phyloP scores from a whole-genome alignment of 306 rosid genomes.

The Corylus avellana region DNA sequence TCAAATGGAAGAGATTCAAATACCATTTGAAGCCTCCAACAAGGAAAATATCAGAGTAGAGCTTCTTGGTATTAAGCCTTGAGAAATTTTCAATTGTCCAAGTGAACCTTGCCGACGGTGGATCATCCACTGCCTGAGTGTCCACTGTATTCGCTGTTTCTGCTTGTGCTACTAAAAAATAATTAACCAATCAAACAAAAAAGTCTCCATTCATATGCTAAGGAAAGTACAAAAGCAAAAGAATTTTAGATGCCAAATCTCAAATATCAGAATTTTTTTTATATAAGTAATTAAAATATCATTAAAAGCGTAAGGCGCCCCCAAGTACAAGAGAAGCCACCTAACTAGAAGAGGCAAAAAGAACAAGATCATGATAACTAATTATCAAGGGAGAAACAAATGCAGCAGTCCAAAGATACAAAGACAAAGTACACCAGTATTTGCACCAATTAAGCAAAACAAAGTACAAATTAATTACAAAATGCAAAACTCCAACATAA shows the following conservation, averaged over 20 bases:
- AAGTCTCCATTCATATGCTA: neutral
- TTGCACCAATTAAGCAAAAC: neutral
- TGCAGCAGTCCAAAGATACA: too few relatives aligned
- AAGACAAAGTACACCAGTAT: neutral
- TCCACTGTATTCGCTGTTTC: conserved; percentile 34
- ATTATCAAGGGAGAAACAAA: too few relatives aligned
- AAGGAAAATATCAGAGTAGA: conserved; percentile 32
- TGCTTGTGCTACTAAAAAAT: conserved; percentile 28
- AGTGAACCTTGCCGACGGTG: conserved; percentile 37
- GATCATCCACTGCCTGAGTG: conserved; percentile 39
- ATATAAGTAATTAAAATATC: too few relatives aligned
- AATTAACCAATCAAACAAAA: neutral
- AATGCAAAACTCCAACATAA: neutral
- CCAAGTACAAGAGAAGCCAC: too few relatives aligned
- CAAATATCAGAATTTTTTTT: neutral
- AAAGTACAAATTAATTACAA: neutral
- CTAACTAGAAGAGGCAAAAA: too few relatives aligned
- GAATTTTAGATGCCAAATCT: neutral
- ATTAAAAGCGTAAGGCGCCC: too few relatives aligned
- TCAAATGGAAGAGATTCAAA: neutral
- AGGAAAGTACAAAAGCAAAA: neutral
- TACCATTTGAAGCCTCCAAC: conserved; percentile 48
- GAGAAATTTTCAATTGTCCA: conserved; percentile 42
- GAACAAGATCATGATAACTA: too few relatives aligned
- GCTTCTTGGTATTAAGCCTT: conserved; percentile 36